Evolutionary conservation across 305 asterid species (phyloP).

Genomic region (Coffea humblotiana): DNA sequence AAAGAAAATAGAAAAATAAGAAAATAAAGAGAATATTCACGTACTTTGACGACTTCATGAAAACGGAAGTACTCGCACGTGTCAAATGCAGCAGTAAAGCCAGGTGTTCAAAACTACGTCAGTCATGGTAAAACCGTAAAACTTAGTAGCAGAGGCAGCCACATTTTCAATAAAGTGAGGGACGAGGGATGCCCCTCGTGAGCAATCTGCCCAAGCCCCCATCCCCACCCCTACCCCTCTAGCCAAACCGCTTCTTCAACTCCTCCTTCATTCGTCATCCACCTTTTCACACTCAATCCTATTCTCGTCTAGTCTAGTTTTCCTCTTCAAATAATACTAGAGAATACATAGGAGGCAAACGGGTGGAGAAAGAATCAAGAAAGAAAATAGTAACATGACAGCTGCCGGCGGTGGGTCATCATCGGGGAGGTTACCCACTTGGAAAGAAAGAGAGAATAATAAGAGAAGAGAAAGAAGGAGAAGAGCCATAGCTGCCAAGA

Average conservation of each 20-base stretch:
- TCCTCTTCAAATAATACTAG: not conserved
- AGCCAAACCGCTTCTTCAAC: not conserved
- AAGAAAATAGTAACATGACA: slow-evolving; percentile 16
- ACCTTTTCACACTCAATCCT: not conserved
- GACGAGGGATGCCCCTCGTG: slow-evolving; percentile 1
- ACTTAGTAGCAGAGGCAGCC: not conserved
- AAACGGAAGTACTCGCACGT: not conserved
- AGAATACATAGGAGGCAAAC: not conserved
- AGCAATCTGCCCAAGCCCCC: not conserved
- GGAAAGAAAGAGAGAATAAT: slow-evolving; percentile 95
- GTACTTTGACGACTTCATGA: not conserved
- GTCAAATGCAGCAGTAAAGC: not conserved
- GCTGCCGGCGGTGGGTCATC: slow-evolving; percentile 33
- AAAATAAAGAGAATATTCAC: too few relatives aligned
- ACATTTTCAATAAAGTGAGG: slow-evolving; percentile 9
- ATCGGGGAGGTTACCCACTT: slow-evolving; percentile 52
- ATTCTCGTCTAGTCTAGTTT: not conserved
- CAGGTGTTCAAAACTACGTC: not conserved
- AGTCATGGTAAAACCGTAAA: not conserved
- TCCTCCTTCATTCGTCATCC: not conserved
- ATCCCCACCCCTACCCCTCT: not conserved
- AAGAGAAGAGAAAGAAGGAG: slow-evolving; percentile 78
- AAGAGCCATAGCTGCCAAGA: slow-evolving; percentile 87
- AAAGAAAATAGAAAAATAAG: too few relatives aligned
- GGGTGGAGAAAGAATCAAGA: not conserved